Evolutionary conservation across 352 stramenopile species (phyloP).

Genomic region (Pythium graminicola): DNA sequence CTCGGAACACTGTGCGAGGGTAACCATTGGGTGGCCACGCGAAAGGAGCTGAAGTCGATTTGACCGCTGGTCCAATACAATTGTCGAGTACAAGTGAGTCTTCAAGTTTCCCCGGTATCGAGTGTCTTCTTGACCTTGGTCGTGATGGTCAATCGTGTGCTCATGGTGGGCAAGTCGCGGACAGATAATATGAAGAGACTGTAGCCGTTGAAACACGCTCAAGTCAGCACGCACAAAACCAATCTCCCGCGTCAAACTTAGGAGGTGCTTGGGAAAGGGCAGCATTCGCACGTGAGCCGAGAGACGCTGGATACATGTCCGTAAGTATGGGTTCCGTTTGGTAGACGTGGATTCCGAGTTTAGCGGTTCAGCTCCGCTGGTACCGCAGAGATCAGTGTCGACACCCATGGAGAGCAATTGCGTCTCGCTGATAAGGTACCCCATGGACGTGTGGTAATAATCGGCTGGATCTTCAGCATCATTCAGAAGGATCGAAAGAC

Average conservation of each 20-base stretch:
- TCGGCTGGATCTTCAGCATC: slow-evolving; percentile 60
- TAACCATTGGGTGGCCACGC: slow-evolving; percentile 65
- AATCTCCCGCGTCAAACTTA: slow-evolving; percentile 77
- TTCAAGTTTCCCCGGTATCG: slow-evolving; percentile 80
- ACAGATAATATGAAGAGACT: slow-evolving; percentile 80
- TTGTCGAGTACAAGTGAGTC: slow-evolving; percentile 79
- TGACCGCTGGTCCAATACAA: slow-evolving; percentile 78
- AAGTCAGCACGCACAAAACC: slow-evolving; percentile 73
- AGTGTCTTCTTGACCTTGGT: slow-evolving; percentile 79
- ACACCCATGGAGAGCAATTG: slow-evolving; percentile 7
- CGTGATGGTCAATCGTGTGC: slow-evolving; percentile 80
- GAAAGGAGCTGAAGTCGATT: slow-evolving; percentile 74
- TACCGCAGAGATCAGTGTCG: neutral
- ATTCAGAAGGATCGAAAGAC: slow-evolving; percentile 74
- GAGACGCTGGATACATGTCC: slow-evolving; percentile 67
- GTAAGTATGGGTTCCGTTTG: slow-evolving; percentile 36
- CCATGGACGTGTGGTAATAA: slow-evolving; percentile 62
- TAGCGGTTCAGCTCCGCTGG: neutral
- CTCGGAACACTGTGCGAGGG: slow-evolving; percentile 69
- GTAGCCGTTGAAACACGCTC: slow-evolving; percentile 49
- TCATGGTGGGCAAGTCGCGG: slow-evolving; percentile 73
- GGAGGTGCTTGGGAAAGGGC: slow-evolving; percentile 72
- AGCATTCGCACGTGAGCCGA: slow-evolving; percentile 82
- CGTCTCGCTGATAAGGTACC: slow-evolving; percentile 66
- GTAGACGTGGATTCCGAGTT: slow-evolving; percentile 3